Evolutionary conservation across 2,329 filamentous ascomycete species (phyloP), one percentile per base, ranked within the genome.

Genomic region (Daldinia sp.): DNA sequence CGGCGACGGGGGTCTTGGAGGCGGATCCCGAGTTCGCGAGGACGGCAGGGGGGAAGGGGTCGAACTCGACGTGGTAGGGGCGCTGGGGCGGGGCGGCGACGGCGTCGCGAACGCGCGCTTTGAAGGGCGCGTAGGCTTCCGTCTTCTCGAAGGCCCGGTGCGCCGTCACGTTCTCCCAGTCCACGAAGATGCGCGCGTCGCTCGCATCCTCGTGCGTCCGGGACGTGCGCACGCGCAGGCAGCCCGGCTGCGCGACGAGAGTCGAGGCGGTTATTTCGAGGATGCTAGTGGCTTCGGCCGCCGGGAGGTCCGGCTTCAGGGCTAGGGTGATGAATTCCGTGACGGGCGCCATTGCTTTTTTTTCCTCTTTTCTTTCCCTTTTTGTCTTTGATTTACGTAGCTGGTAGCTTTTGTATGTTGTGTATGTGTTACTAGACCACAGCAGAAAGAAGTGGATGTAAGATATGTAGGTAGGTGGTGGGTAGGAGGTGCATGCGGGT

Each of bases 311-410:
- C 15, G 71, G 67, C 6, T 69, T 66, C n/a, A 75, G 53, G 13
- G 53, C 50, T n/a, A 74, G 6, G 23, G 59, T 13, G 50, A 70
- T 63, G 41, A 76, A 33, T 67, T 77, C 75, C 10, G 75, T 77
- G 46, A 76, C 66, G 63, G 74, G 69, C 0, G 73, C 59, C 75
- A 76, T 77, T 53, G 50, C 66, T 64, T 48, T 1, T 42, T 4
- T 57, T 1, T 20, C 51, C 7, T 10, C 4, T 44, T 7, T 41
- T 0, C 66, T 64, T 48, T 1, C 37, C 4, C 53, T 1, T 20
- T 56, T 6, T 10, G 2, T 44, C 5, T 41, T 1, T 53, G 44
- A 6, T 26, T 53, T 35, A 6, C 13, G 2, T 23, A 12, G 13
- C 15, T 23, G n/a, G n/a, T n/a, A 15, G 18, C 30, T 33, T 33